Base-by-base conservation (phyloP, 2,329 filamentous ascomycete species). In the Anthostomella pinea region DNA sequence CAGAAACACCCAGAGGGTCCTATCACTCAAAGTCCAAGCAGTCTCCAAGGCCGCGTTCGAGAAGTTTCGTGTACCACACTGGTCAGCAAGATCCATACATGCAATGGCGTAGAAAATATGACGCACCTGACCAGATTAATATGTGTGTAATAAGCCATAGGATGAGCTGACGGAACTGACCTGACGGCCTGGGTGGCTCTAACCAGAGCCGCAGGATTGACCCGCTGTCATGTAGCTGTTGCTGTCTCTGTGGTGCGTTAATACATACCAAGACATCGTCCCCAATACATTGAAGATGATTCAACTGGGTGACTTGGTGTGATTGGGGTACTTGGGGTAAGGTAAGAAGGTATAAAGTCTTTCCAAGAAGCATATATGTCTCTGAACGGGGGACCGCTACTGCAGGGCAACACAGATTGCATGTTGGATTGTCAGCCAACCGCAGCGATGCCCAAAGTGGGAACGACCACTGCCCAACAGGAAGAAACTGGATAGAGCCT, bases 371-470 rank as follows among this genome's bases (percentile, higher is more conserved):
- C 34, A 34, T 25, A 19, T 35, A 34, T 23, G 17, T 32, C 24
- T 35, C 30, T 26, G 41, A 44, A 44, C 16, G 35, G 43, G 31
- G 24, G 19, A 15, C 21, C 29, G 32, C 24, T 23, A 35, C 42
- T 26, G 28, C 22, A 44, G 41, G 34, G 40, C 28, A 26, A 28
- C 43, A 31, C 37, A 48, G 45, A 49, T 49, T 51, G 45, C 47
- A 41, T 41, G 43, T 45, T 46, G 49, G 41, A 43, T 35, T 38
- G 47, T 29, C 30, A 18, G 25, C 39, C 34, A 41, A 48, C 42
- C 27, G 43, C 15, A 19, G 8, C 8, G 15, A n/a, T 40, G 25
- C 30, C 26, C 30, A 23, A 19, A 42, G 26, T 28, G 22, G 28
- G 27, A 46, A 46, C 31, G 33, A 25, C 32, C 20, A 32, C 16